Conservation (phyloP, 2,329 filamentous ascomycete species). For the Clonostachys rhizophaga region DNA sequence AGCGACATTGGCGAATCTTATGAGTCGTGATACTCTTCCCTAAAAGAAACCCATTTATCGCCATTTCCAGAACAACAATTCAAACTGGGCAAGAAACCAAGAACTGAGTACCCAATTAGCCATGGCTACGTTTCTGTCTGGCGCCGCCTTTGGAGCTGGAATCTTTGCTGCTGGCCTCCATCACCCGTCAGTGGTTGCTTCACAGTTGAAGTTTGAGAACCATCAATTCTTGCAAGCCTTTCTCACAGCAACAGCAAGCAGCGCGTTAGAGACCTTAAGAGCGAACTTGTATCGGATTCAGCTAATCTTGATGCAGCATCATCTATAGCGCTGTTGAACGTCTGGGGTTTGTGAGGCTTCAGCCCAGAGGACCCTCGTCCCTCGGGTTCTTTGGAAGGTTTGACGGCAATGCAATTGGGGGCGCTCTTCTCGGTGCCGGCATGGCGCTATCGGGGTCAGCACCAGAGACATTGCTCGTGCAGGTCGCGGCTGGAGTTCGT, state of each 20-base stretch:
- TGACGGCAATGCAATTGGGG: slow-evolving; percentile 63
- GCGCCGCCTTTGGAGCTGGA: slow-evolving; percentile 57
- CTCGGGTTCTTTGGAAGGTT: slow-evolving; percentile 44
- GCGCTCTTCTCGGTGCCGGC: slow-evolving; percentile 56
- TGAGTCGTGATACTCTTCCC: too few relatives aligned
- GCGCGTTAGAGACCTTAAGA: slow-evolving; percentile 44
- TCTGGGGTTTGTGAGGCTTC: slow-evolving; percentile 1
- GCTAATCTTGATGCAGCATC: slow-evolving; percentile 30
- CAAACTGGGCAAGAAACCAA: too few relatives aligned
- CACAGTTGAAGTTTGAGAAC: slow-evolving; percentile 55
- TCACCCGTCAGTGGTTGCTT: slow-evolving; percentile 52
- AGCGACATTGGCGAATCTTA: too few relatives aligned
- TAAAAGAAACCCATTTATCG: too few relatives aligned
- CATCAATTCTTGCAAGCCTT: slow-evolving; percentile 66
- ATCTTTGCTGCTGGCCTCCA: slow-evolving; percentile 57
- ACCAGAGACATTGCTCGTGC: slow-evolving; percentile 59
- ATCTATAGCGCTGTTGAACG: slow-evolving; percentile 2
- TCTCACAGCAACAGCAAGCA: slow-evolving; percentile 55
- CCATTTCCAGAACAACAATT: too few relatives aligned
- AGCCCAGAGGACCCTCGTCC: slow-evolving; percentile 2
- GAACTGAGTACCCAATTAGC: too few relatives aligned
- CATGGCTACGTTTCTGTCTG: slow-evolving; percentile 35
- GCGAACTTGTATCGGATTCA: slow-evolving; percentile 17
- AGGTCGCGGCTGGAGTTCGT: slow-evolving; percentile 47
- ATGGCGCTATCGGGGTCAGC: slow-evolving; percentile 64